Percentiles rank a stretch among this genome's conserved stretches.
Evolutionary conservation across 192 early-diverging fungal genomes (phyloP).

Genomic region (Chytriomyces confervae): DNA sequence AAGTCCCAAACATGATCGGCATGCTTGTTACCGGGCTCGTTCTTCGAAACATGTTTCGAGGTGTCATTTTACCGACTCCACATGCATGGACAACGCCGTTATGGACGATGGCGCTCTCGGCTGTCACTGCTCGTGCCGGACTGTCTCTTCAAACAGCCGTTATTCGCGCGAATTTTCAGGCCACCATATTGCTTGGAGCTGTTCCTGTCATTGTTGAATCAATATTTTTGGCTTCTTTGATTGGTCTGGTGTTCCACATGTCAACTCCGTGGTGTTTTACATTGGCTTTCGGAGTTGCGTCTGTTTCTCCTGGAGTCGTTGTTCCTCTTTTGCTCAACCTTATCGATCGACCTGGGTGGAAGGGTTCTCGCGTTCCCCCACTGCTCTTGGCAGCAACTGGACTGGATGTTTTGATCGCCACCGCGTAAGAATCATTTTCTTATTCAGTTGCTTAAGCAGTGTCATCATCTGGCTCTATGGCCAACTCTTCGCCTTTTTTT

Average conservation of each 20-base stretch:
- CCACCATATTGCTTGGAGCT: conserved; percentile 35
- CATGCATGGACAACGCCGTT: conserved; percentile 48
- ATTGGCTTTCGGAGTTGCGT: conserved; percentile 46
- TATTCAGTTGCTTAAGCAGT: background rate
- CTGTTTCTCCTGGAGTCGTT: conserved; percentile 47
- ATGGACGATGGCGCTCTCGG: conserved; percentile 44
- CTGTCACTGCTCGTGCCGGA: conserved; percentile 45
- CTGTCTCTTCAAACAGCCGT: conserved; percentile 32
- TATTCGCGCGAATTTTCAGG: conserved; percentile 26
- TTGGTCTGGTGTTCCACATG: conserved; percentile 34
- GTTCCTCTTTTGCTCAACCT: conserved; percentile 46
- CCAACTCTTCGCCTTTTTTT: background rate
- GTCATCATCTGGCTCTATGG: background rate
- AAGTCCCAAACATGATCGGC: conserved; percentile 41
- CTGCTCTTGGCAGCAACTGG: conserved; percentile 41
- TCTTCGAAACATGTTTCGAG: conserved; percentile 40
- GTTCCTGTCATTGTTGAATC: conserved; percentile 44
- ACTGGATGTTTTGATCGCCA: conserved; percentile 40
- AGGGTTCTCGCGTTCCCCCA: conserved; percentile 40
- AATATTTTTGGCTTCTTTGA: conserved; percentile 24
- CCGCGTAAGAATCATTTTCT: conserved; percentile 15
- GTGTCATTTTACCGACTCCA: conserved; percentile 39
- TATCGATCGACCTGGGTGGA: conserved; percentile 37
- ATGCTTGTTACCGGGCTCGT: conserved; percentile 48
- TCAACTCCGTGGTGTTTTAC: conserved; percentile 39